Base-by-base conservation (phyloP, 352 stramenopile genomes). In the Poterioochromonas sp. region DNA sequence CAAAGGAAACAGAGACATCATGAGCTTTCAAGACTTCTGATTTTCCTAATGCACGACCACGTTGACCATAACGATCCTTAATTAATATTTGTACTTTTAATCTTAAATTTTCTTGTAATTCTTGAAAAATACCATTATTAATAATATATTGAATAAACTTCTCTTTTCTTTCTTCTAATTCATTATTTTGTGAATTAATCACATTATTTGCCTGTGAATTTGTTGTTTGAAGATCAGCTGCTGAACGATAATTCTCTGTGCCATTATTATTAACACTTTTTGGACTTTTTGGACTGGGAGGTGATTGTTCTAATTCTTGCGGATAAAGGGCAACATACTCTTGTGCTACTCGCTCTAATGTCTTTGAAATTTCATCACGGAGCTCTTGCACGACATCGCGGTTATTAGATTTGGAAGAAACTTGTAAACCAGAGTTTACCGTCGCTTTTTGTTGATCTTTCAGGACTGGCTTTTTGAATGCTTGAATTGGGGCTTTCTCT, bases 241-340 rank as follows among this genome's bases (percentile, higher is more conserved):
- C n/a, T n/a, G n/a, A n/a, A n/a, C n/a, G n/a, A n/a, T n/a, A n/a
- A n/a, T n/a, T n/a, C n/a, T n/a, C n/a, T n/a, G n/a, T n/a, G n/a
- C n/a, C n/a, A n/a, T n/a, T n/a, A n/a, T n/a, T n/a, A n/a, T n/a
- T n/a, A n/a, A n/a, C n/a, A n/a, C n/a, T n/a, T n/a, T n/a, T n/a
- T n/a, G n/a, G n/a, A n/a, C n/a, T n/a, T n/a, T n/a, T n/a, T n/a
- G n/a, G n/a, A 26, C 47, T 58, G 15, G 15, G 15, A 15, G 26
- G 15, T 26, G 47, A 26, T 26, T 58, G 15, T 26, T 26, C 15
- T 26, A 58, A 44, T 29, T 47, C 34, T 29, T 5, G 39, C 62
- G 71, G 71, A 53, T 78, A 69, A 1, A 68, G n/a, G 3, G 43
- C 15, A 35, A 78, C 29, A 44, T 78, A 78, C 32, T 78, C 71